Conservation (phyloP, 1,284 basidiomycete species). For the Hemileia vastatrix region DNA sequence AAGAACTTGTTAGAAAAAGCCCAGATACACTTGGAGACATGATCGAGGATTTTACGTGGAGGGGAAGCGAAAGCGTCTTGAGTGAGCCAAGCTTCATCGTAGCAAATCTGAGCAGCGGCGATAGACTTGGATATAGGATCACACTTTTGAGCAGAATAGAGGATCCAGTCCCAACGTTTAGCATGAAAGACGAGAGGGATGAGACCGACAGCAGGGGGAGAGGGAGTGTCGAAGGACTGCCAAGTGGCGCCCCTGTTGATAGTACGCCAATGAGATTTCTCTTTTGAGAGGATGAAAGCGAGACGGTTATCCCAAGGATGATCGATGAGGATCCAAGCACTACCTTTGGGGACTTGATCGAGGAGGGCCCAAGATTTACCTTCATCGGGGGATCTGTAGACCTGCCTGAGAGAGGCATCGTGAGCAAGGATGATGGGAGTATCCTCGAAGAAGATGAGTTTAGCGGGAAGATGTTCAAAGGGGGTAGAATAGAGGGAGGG, state of each 20-base stretch:
- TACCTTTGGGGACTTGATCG: slow-evolving; percentile 55
- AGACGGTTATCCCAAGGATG: slow-evolving; percentile 74
- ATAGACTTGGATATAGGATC: slow-evolving; percentile 42
- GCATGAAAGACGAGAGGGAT: slow-evolving; percentile 75
- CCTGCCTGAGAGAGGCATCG: slow-evolving; percentile 58
- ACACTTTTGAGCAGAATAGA: slow-evolving; percentile 74
- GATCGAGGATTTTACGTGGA: slow-evolving; percentile 55
- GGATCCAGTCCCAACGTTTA: slow-evolving; percentile 49
- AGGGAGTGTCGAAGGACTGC: slow-evolving; percentile 64
- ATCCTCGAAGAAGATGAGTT: slow-evolving; percentile 31
- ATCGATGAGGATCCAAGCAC: slow-evolving; percentile 64
- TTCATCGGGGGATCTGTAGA: slow-evolving; percentile 78
- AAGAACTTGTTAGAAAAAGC: slow-evolving; percentile 71
- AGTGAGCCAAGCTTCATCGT: slow-evolving; percentile 80
- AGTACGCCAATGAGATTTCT: slow-evolving; percentile 68
- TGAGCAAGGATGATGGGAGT: slow-evolving; percentile 68
- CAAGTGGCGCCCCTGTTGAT: slow-evolving; percentile 74
- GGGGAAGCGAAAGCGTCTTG: slow-evolving; percentile 62
- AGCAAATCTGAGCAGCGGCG: neutral
- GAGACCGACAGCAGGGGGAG: slow-evolving; percentile 54
- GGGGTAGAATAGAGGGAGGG: slow-evolving; percentile 4
- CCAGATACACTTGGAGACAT: slow-evolving; percentile 70
- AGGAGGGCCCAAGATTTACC: slow-evolving; percentile 68
- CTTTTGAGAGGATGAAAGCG: slow-evolving; percentile 68
- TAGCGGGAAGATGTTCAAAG: slow-evolving; percentile 48